A percentile compares a stretch with the other conserved stretches of the same genome.
Conservation (phyloP, 2,329 filamentous ascomycete genomes). For the Penicillium olsonii region DNA sequence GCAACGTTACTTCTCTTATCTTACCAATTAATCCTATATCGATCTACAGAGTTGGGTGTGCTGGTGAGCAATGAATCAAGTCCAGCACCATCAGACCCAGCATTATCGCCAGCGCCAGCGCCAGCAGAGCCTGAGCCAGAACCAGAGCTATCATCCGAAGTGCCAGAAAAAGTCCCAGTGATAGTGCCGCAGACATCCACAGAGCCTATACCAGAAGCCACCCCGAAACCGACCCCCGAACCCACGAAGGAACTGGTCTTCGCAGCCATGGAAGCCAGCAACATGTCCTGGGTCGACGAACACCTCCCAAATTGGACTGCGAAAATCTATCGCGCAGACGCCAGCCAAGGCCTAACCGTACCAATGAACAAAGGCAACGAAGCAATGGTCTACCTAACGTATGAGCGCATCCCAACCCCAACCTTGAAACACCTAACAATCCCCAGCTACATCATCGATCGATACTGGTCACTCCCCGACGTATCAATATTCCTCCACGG, state of each 20-base stretch:
- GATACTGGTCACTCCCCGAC: conserved; percentile 42
- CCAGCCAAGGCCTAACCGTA: conserved; percentile 41
- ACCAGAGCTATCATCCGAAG: too few relatives aligned
- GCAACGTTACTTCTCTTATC: conserved; percentile 17
- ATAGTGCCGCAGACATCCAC: too few relatives aligned
- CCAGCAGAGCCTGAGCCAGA: neutral
- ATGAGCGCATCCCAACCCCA: conserved; percentile 1
- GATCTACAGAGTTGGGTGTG: conserved; percentile 2
- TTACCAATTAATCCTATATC: conserved; percentile 23
- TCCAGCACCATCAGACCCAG: neutral
- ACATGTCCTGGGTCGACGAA: conserved; percentile 27
- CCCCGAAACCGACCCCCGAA: neutral
- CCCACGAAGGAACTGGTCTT: conserved; percentile 22
- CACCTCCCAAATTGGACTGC: conserved; percentile 16
- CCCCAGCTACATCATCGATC: conserved; percentile 25
- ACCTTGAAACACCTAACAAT: neutral
- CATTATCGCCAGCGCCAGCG: neutral
- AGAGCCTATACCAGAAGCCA: neutral
- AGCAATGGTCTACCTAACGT: conserved; percentile 54
- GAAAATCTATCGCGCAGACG: conserved; percentile 47
- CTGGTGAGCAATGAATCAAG: neutral
- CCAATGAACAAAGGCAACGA: conserved; percentile 52
- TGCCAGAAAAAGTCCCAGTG: too few relatives aligned
- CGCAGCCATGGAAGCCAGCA: conserved; percentile 20
- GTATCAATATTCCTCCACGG: conserved; percentile 46